phyloP scores from a whole-genome alignment of 257 asterid species.

The Solanum lycopersicoides region DNA sequence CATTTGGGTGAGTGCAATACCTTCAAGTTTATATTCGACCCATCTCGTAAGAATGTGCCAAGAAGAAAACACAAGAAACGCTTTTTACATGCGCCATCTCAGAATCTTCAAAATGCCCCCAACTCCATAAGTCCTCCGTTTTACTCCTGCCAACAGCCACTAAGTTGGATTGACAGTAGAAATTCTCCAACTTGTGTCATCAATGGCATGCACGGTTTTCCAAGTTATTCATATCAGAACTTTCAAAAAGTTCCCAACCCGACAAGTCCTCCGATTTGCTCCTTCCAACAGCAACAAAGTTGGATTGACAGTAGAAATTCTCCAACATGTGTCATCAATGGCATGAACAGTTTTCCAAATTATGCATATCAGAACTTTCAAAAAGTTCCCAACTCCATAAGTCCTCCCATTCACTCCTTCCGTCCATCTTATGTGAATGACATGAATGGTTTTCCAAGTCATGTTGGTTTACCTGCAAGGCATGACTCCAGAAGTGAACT shows the following conservation, averaged over 20 bases:
- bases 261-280: background rate
- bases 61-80: background rate
- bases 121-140: background rate
- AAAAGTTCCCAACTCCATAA: background rate
- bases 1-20: slow-evolving; percentile 31
- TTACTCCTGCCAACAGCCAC: background rate
- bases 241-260: background rate
- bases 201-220: background rate
- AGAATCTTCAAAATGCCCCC: background rate
- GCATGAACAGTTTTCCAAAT: background rate
- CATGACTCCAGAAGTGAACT: slow-evolving; percentile 6
- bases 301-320: background rate
- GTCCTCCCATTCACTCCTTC: background rate
- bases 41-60: background rate
- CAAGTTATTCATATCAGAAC: background rate
- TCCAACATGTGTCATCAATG: background rate
- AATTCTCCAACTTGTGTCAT: background rate
- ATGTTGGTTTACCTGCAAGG: background rate
- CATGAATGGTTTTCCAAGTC: background rate
- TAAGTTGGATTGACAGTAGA: background rate
- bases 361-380: background rate
- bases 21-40: slow-evolving; percentile 23
- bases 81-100: background rate
- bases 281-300: background rate
- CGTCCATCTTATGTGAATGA: background rate